phyloP scores from a whole-genome alignment of 805 yeast genomes.

The Starmerella geochares region DNA sequence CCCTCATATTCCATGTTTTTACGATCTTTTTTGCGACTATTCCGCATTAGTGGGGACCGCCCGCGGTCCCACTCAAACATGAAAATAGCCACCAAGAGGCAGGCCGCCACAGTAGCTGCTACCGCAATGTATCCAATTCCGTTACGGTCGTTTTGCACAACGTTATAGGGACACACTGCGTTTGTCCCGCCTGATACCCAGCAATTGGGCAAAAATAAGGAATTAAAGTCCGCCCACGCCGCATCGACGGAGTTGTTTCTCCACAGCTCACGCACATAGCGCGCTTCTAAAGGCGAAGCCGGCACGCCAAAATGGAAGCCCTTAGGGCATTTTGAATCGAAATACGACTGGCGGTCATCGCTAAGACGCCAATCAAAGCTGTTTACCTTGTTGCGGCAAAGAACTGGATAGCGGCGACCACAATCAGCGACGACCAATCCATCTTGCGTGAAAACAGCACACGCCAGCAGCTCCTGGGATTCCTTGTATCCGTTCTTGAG shows the following conservation, averaged over 20 bases:
- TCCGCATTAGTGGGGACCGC: slow-evolving; percentile 44
- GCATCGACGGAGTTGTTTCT: slow-evolving; percentile 27
- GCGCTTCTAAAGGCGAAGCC: slow-evolving; percentile 40
- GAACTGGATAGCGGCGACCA: slow-evolving; percentile 40
- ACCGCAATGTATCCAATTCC: slow-evolving; percentile 60
- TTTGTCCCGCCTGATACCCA: slow-evolving; percentile 79
- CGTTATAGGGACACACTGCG: slow-evolving; percentile 68
- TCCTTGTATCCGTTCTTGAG: slow-evolving; percentile 12
- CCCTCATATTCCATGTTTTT: slow-evolving; percentile 70
- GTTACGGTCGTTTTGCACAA: slow-evolving; percentile 42
- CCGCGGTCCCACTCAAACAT: slow-evolving; percentile 43
- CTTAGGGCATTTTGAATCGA: slow-evolving; percentile 33
- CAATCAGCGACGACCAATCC: slow-evolving; percentile 69
- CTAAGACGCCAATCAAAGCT: slow-evolving; percentile 36
- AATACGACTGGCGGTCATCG: slow-evolving; percentile 30
- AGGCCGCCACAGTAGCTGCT: slow-evolving; percentile 47
- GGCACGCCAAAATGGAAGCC: slow-evolving; percentile 40
- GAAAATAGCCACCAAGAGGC: slow-evolving; percentile 43
- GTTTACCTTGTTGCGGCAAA: slow-evolving; percentile 43
- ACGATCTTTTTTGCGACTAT: slow-evolving; percentile 43
- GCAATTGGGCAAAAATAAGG: slow-evolving; percentile 60
- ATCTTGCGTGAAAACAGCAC: slow-evolving; percentile 35
- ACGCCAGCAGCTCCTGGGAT: slow-evolving; percentile 29
- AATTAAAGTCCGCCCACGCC: slow-evolving; percentile 75
- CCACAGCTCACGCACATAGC: slow-evolving; percentile 21